Base-by-base conservation (phyloP, 2,329 filamentous ascomycete species). In the Pyrenochaeta sp. region DNA sequence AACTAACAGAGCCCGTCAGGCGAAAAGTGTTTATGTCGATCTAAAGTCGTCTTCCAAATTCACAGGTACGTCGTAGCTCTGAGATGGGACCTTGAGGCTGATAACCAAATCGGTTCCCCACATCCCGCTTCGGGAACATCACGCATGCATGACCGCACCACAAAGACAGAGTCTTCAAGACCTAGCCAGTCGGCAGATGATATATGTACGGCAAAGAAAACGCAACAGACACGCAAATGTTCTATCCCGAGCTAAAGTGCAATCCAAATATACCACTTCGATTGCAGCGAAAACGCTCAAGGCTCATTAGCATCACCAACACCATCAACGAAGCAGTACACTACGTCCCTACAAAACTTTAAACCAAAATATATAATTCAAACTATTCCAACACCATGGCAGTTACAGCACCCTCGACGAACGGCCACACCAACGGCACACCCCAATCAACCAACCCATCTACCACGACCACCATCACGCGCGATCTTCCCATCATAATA, bases 401-500 rank as follows among this genome's bases (percentile, higher is more conserved):
- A 39, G n/a, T 13, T 1, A 39, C 36, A 39, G n/a, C 2, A 7
- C 9, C 4, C 13, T 6, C 36, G 13, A 19, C 36, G 8, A 39
- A 39, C 15, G 40, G 22, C 40, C 7, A 10, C 7, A 44, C 22
- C 2, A 44, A 43, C 22, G 12, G 7, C 40, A 42, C n/a, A 36
- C 5, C 25, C 25, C 8, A 43, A 44, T 6, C 19, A 24, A 12
- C 7, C 24, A 30, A 5, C 15, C 9, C 25, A n/a, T 12, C 30
- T 3, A 40, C 30, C 27, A 15, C 22, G 12, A 51, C 6, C 19
- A 19, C 19, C 19, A 19, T 19, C 19, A 19, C 19, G 19, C 19
- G 19, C 19, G 19, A 19, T 19, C 19, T 19, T 19, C 72, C 72
- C 8, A 67, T 80, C 22, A 61, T 80, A 8, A 72, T 80, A 40